Base-by-base conservation (phyloP, 441 rosid genomes). In the Arabidopsis hybrid region DNA sequence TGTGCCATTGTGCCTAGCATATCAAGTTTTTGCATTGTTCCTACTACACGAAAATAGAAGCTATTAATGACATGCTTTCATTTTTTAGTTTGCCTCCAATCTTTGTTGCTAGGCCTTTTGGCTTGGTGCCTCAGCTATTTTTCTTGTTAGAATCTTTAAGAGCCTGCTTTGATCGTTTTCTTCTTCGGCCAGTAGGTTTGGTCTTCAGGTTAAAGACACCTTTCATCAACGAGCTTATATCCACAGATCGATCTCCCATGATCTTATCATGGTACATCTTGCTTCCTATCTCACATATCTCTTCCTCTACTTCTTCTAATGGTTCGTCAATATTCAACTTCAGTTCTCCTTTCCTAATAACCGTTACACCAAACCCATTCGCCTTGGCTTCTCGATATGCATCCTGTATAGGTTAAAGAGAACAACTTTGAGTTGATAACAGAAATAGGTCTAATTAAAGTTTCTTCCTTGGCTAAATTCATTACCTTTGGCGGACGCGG, bases 301-400 rank as follows among this genome's bases (percentile, higher is more conserved):
- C 73, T 82, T 94, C 97, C 76, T 91, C 97, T 62, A 86, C 96
- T 74, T 89, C 95, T 79, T 91, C 97, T 42, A 94, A 79, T 49
- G 88, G 82, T 64, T 89, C 89, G 36, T 94, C 98, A 76, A 91
- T 82, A 81, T 89, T 91, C 76, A 94, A 79, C 82, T 83, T 78
- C 73, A 94, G 63, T 79, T 90, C 95, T 49, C 91, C 91, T 82
- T 84, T 85, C 85, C 87, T 88, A 40, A 91, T 86, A 58, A 94
- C 90, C 14, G 98, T 94, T 29, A 94, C 93, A 60, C 89, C 79
- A 50, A 91, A 94, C 35, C 93, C 95, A 53, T 83, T 94, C 42
- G 86, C 92, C 83, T 89, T 91, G 71, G 97, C 97, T 80, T 91
- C 95, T 72, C 96, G 81, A 76, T 81, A 89, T 55, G 95, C 87